Evolutionary conservation across 306 rosid species (phyloP), one percentile per base, ranked within the genome.

Genomic region (Cucurbita maxima): DNA sequence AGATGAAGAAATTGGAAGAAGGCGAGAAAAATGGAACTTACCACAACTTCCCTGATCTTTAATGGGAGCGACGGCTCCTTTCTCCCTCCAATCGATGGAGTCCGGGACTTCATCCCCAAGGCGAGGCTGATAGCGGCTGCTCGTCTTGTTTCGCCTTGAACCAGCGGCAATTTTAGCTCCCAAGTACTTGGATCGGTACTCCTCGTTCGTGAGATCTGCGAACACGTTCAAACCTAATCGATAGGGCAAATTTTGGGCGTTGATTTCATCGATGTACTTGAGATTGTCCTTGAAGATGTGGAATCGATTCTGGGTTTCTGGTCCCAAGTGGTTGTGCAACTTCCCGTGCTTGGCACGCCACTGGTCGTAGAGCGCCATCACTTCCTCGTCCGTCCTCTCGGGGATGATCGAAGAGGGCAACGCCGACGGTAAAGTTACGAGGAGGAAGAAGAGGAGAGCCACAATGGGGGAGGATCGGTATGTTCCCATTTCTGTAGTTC

Each of bases 21-120:
- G 19, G 12, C 11, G 37, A 19, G 72, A 19, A 47, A 64, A 60
- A 36, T 9, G 19, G 48, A 61, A 71, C 87, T 83, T 51, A 95
- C 99, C 99, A 48, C 99, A 95, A 41, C 88, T 76, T 56, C 89
- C 99, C 81, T 95, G 99, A 78, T 95, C 96, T 79, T 95, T 95
- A 82, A 95, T 76, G 8, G 16, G 58, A 22, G 13, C 71, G 53
- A 95, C 96, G 1, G 87, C 99, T 47, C 99, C 99, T 82, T 89
- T 77, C 79, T 87, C 75, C 79, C 99, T 87, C 99, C 99, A 95
- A 80, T 95, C 99, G 71, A 95, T 79, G 18, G 80, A 76, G 0
- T 85, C 91, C 0, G 99, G 99, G 76, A 95, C 51, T 3, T 74
- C 11, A 8, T 86, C 97, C 5, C 96, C 92, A 76, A 88, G 87